Conservation (phyloP, 768 basidiomycete species). For the Trametes maxima region DNA sequence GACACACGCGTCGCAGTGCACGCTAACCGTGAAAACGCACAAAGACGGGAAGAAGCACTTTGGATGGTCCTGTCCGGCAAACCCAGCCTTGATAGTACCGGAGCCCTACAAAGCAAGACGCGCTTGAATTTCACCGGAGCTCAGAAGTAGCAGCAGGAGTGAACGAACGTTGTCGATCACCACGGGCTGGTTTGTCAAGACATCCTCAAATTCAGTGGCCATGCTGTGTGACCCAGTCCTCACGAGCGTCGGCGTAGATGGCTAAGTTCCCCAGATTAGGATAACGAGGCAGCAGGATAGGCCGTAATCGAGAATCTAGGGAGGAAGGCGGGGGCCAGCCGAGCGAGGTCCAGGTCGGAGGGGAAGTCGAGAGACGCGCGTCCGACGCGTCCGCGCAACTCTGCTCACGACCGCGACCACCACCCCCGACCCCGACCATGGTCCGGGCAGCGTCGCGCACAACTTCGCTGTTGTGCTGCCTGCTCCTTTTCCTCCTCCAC, state of each 20-base stretch:
- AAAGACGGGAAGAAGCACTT: slow-evolving; percentile 99
- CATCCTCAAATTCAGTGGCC: slow-evolving; percentile 89
- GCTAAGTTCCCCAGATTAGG: not conserved
- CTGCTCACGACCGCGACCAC: slow-evolving; percentile 16
- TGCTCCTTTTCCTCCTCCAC: slow-evolving; percentile 24
- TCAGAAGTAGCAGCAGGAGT: slow-evolving; percentile 28
- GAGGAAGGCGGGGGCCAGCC: slow-evolving; percentile 11
- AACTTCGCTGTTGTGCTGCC: slow-evolving; percentile 21
- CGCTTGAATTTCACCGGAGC: slow-evolving; percentile 3
- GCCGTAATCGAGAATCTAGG: not conserved
- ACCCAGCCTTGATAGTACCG: slow-evolving; percentile 98
- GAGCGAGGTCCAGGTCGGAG: slow-evolving; percentile 19
- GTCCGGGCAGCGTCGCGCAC: slow-evolving; percentile 17
- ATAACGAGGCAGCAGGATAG: slow-evolving; percentile 11
- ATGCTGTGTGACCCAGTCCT: slow-evolving; percentile 40
- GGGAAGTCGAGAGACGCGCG: slow-evolving; percentile 18
- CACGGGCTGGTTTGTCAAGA: slow-evolving; percentile 97
- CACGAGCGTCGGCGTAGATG: not conserved
- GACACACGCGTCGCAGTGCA: slow-evolving; percentile 20
- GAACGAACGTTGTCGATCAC: slow-evolving; percentile 94
- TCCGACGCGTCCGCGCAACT: slow-evolving; percentile 14
- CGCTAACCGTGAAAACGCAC: slow-evolving; percentile 61
- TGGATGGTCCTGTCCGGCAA: slow-evolving; percentile 98
- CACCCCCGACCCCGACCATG: slow-evolving; percentile 6
- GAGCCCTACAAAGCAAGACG: slow-evolving; percentile 67